Evolutionary conservation across 2,329 filamentous ascomycete genomes (phyloP).

Genomic region (Westerdykella sp.): DNA sequence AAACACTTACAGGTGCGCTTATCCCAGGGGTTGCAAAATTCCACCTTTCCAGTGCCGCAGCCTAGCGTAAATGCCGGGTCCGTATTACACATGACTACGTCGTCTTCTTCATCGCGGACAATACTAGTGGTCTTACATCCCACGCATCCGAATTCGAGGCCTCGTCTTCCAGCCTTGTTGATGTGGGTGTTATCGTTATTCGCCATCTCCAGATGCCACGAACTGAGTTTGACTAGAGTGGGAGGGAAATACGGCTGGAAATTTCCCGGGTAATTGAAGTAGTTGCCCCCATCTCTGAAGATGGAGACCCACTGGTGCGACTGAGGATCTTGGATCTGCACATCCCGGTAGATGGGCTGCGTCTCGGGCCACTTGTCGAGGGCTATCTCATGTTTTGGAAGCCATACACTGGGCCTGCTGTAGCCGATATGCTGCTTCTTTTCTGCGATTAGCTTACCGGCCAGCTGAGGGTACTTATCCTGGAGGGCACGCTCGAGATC

Average conservation of each 20-base stretch:
- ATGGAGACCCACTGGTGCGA: too few species aligned
- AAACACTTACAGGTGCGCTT: conserved; percentile 4
- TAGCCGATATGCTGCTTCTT: not conserved
- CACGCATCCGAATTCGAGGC: conserved; percentile 1
- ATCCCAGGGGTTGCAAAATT: conserved; percentile 1
- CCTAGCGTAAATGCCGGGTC: conserved; percentile 6
- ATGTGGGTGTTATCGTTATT: conserved; percentile 2
- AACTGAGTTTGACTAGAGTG: conserved; percentile 4
- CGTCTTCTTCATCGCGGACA: conserved; percentile 8
- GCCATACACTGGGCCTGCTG: not conserved
- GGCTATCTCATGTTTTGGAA: not conserved
- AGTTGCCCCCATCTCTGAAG: conserved; percentile 1
- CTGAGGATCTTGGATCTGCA: not conserved
- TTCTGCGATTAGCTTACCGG: not conserved
- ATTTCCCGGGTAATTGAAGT: conserved; percentile 8
- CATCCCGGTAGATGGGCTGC: conserved; percentile 4
- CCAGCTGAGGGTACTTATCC: too few species aligned
- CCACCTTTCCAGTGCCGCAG: conserved; percentile 3
- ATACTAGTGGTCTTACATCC: conserved; percentile 1
- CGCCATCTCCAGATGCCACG: not conserved
- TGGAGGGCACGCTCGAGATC: too few species aligned
- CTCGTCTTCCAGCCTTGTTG: conserved; percentile 5
- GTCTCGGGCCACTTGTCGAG: conserved; percentile 3
- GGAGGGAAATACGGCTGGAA: conserved; percentile 11
- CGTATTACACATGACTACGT: conserved; percentile 10